Base-by-base conservation (phyloP, 441 rosid genomes). In the Cnidoscolus chayamansa region DNA sequence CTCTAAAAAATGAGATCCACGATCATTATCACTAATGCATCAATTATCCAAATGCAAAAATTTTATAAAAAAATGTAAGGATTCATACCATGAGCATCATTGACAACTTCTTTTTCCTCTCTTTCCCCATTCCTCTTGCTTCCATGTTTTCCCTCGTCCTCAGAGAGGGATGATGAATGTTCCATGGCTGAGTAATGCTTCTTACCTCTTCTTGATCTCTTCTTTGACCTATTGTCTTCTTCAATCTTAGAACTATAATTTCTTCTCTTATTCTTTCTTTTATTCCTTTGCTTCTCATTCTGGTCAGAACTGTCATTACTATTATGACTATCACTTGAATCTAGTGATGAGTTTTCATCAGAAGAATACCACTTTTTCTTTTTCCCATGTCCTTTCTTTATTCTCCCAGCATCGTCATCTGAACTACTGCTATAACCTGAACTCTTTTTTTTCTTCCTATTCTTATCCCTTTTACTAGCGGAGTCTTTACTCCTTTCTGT, bases 351-450 rank as follows among this genome's bases (percentile, higher is more conserved):
- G 67, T 68, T 25, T 72, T 86, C 90, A 19, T 85, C 89, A 0
- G 88, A 79, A 0, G 90, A 86, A 71, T 86, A 81, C 92, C 94
- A 88, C 56, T 87, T 85, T 79, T 87, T 87, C 81, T 76, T 86
- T 74, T 65, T 73, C 53, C 83, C 74, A 16, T 87, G 74, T 1
- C 81, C 70, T 77, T 84, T 88, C 45, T 60, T 78, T 64, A 81
- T 78, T 77, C 72, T 87, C 70, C 81, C 75, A 57, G 78, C 78
- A 81, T 72, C 86, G 68, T 90, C 96, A 67, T 89, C 90, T 3
- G 87, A 87, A 67, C 82, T 80, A 37, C 70, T 63, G n/a, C 79
- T 72, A 56, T 40, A 63, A 30, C 12, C 25, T 4, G 73, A 67
- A 48, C 53, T 79, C 74, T 72, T 84, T 76, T 54, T 85, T 70